Percentiles rank a stretch among this genome's conserved stretches.
Evolutionary conservation across 805 yeast genomes (phyloP).

Genomic region (Saccharomyces mikatae): DNA sequence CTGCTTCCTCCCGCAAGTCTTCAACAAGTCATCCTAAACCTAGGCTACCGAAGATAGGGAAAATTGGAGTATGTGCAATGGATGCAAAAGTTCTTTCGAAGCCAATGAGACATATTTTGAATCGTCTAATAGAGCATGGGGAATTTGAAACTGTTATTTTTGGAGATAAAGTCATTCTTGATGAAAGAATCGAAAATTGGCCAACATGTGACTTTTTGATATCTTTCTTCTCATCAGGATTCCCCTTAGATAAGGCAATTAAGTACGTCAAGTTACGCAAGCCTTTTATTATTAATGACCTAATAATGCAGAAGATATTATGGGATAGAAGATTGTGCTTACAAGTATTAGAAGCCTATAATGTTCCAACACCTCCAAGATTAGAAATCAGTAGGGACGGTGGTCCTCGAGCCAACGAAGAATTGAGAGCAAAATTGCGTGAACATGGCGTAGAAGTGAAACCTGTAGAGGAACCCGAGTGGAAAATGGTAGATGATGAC

Average conservation of each 20-base stretch:
- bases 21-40: slow-evolving; percentile 26
- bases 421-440: slow-evolving; percentile 50
- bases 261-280: slow-evolving; percentile 79
- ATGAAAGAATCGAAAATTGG: slow-evolving; percentile 93
- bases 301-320: slow-evolving; percentile 83
- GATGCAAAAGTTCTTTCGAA: slow-evolving; percentile 92
- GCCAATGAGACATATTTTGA: slow-evolving; percentile 88
- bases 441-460: slow-evolving; percentile 48
- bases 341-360: slow-evolving; percentile 63
- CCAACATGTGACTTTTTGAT: slow-evolving; percentile 96
- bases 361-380: slow-evolving; percentile 86
- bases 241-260: slow-evolving; percentile 93
- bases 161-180: slow-evolving; percentile 94
- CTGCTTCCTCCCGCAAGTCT: slow-evolving; percentile 23
- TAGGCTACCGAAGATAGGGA: slow-evolving; percentile 68
- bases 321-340: slow-evolving; percentile 95
- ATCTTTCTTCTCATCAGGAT: slow-evolving; percentile 90
- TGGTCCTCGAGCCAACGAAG: slow-evolving; percentile 78
- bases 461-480: slow-evolving; percentile 53
- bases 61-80: slow-evolving; percentile 98
- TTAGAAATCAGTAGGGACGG: slow-evolving; percentile 92
- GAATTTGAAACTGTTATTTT: slow-evolving; percentile 95
- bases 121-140: slow-evolving; percentile 80
- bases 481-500: slow-evolving; percentile 87
- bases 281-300: slow-evolving; percentile 83